A percentile compares a stretch with the other conserved stretches of the same genome.
Conservation (phyloP, 345 rosid genomes). For the Dipteronia dyeriana region DNA sequence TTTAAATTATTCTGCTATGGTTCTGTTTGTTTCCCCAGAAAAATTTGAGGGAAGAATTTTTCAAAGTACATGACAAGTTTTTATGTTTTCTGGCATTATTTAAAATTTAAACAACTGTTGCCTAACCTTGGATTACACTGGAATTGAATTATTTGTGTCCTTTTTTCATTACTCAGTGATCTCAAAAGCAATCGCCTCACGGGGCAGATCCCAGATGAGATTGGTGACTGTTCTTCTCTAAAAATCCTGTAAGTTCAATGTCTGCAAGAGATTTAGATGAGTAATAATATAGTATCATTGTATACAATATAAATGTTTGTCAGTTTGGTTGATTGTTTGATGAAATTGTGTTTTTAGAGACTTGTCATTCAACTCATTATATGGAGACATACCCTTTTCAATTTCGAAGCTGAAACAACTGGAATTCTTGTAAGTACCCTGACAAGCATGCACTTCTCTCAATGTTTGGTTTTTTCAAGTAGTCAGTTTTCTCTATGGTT, state of each 20-base stretch:
- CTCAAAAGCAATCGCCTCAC: constrained; percentile 73
- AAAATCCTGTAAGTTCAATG: constrained; percentile 62
- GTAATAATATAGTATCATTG: background rate
- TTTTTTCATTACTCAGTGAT: constrained; percentile 49
- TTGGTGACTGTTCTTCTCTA: constrained; percentile 86
- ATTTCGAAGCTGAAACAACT: constrained; percentile 85
- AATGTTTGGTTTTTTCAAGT: background rate
- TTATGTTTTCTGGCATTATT: background rate
- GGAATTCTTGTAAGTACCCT: constrained; percentile 66
- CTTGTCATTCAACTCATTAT: constrained; percentile 74
- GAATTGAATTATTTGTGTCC: constrained; percentile 9
- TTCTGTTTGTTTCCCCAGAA: background rate
- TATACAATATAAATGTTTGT: background rate
- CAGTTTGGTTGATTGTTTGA: constrained; percentile 11
- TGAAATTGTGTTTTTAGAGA: constrained; percentile 53
- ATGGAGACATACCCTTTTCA: constrained; percentile 94
- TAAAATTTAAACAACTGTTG: background rate
- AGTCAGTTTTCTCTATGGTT: background rate
- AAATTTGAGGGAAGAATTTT: background rate
- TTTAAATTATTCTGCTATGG: background rate
- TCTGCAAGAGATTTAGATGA: background rate
- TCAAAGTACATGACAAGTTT: background rate
- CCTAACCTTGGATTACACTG: background rate
- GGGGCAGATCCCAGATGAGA: constrained; percentile 97
- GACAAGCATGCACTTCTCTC: constrained; percentile 3